Percentiles rank a stretch among this genome's conserved stretches.
These are phyloP conservation scores for Mortierella alpina DNA, from an alignment of 192 early-diverging fungal genomes.

Conservation along the genomic window DNA sequence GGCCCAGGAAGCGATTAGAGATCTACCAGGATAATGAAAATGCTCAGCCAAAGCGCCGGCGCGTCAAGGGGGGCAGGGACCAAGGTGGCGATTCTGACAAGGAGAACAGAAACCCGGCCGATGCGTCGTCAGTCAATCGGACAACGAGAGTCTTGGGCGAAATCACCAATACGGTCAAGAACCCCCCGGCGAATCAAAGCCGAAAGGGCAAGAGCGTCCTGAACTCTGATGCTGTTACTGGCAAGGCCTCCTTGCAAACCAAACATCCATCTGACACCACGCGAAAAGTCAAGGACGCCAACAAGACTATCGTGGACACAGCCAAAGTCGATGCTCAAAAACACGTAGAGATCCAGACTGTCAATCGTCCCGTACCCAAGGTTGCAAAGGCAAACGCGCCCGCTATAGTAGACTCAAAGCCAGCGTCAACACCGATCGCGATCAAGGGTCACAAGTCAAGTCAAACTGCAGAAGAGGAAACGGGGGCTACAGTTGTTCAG, in stretches of 20 bases:
- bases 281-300: background rate
- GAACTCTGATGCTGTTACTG: background rate
- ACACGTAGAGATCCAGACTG: no score
- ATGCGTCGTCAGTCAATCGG: background rate
- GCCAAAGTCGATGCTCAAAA: no score
- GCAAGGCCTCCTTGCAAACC: background rate
- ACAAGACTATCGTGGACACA: background rate
- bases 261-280: background rate
- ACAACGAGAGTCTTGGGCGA: slow-evolving; percentile 12
- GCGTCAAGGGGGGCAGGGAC: background rate
- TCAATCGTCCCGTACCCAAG: no score
- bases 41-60: slow-evolving; percentile 8
- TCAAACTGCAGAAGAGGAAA: no score
- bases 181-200: background rate
- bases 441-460: no score
- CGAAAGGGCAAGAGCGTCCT: slow-evolving; percentile 10
- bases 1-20: slow-evolving; percentile 7
- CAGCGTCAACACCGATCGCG: no score
- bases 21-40: slow-evolving; percentile 26
- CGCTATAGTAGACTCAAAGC: no score
- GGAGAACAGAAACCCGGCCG: slow-evolving; percentile 24
- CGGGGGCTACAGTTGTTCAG: no score
- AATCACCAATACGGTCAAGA: slow-evolving; percentile 17
- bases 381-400: no score
- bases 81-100: slow-evolving; percentile 19